phyloP scores from a whole-genome alignment of 2,329 filamentous ascomycete species.

The Trichoderma sp. region DNA sequence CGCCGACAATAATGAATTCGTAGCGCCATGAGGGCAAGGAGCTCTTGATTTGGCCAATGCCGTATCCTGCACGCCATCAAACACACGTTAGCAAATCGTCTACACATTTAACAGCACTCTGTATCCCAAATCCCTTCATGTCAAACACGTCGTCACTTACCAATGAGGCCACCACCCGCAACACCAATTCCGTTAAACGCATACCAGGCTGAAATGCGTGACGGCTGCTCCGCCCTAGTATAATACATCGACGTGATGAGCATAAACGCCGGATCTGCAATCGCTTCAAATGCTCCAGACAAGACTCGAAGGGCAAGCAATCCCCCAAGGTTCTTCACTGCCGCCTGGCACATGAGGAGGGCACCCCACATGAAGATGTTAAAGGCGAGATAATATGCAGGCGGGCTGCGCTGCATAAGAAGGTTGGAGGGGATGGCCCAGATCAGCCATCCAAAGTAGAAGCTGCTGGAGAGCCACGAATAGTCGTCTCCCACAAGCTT shows the following conservation, averaged over 20 bases:
- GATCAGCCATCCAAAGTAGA: slow-evolving; percentile 41
- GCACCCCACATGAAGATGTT: slow-evolving; percentile 58
- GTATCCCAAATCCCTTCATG: background rate
- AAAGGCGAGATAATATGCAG: slow-evolving; percentile 38
- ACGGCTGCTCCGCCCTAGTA: slow-evolving; percentile 60
- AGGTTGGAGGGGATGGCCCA: slow-evolving; percentile 36
- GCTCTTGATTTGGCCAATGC: slow-evolving; percentile 58
- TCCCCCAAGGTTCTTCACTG: slow-evolving; percentile 54
- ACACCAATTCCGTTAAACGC: slow-evolving; percentile 59
- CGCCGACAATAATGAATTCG: slow-evolving; percentile 63
- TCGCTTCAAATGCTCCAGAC: slow-evolving; percentile 63
- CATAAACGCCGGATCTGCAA: slow-evolving; percentile 52
- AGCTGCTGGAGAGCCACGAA: slow-evolving; percentile 40
- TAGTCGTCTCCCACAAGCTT: slow-evolving; percentile 57
- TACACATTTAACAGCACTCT: background rate
- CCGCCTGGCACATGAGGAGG: slow-evolving; percentile 49
- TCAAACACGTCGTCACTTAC: slow-evolving; percentile 21
- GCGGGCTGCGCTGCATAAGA: slow-evolving; percentile 34
- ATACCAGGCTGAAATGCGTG: slow-evolving; percentile 60
- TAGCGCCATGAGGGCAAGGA: slow-evolving; percentile 62
- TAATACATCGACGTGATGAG: slow-evolving; percentile 66
- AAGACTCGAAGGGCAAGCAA: slow-evolving; percentile 56
- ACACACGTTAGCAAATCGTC: background rate
- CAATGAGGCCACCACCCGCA: slow-evolving; percentile 52
- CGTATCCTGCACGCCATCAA: slow-evolving; percentile 41